Evolutionary conservation across 768 basidiomycete species (phyloP), one percentile per base, ranked within the genome.

Genomic region (Peribolospora kevripleyi): DNA sequence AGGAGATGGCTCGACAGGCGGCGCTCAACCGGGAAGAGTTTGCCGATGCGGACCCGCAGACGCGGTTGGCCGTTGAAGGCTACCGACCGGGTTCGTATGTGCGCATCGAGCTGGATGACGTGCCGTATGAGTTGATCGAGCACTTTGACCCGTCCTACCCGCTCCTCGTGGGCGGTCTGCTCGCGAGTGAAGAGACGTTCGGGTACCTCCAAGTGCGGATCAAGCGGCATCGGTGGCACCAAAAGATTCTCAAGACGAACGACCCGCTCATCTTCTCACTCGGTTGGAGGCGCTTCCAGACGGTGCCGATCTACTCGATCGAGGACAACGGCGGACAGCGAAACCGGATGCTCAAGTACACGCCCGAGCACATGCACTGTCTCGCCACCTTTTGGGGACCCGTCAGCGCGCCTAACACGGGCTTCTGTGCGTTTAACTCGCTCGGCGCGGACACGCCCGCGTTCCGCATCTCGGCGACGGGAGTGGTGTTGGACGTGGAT

Each of bases 361-460:
- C 93, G 0, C 93, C 93, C 0, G 93, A 98, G 69, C 93, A 98
- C 64, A 95, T 91, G 93, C 93, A 98, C 66, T 98, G 93, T 64
- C 91, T 81, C 64, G 91, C 90, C 3, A 93, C 90, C 3, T 93
- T 97, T 68, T 98, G 90, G 64, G 91, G 87, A 0, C 91, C 93
- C 6, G 79, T 86, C 25, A 72, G 86, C 3, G 71, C 84, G 0
- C 91, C 90, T 25, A 93, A 93, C 68, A 93, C 86, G 0, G 88
- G 90, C 41, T 90, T 98, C 70, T 97, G 93, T 67, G 82, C 91
- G 2, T 97, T 98, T 75, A 95, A 88, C 67, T 78, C 81, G 0
- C 69, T 98, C 11, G 67, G 72, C 0, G 72, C 71, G n/a, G 76
- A 78, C 0, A 71, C 70, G 1, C 69, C 80, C 0, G 82, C 80